Evolutionary conservation across 345 rosid species (phyloP).

Genomic region (Iberis pinnata): DNA sequence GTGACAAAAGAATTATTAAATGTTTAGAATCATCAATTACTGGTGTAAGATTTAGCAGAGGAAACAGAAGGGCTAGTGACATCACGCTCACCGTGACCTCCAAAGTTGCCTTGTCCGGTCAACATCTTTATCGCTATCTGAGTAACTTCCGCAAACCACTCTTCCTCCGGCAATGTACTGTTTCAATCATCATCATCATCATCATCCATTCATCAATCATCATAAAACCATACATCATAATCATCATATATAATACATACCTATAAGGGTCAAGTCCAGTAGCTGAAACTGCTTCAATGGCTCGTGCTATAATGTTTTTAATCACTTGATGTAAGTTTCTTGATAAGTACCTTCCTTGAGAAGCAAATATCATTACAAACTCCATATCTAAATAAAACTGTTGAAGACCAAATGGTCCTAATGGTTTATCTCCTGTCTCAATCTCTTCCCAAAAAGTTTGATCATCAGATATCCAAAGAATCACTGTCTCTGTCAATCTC

Average conservation of each 20-base stretch:
- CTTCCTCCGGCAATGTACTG: constrained; percentile 68
- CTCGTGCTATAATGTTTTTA: constrained; percentile 73
- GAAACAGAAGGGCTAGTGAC: constrained; percentile 50
- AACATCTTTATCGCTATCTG: constrained; percentile 80
- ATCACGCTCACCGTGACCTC: constrained; percentile 42
- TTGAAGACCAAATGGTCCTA: constrained; percentile 78
- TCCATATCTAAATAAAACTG: constrained; percentile 97
- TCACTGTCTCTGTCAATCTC: constrained; percentile 84
- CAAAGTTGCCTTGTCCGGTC: constrained; percentile 53
- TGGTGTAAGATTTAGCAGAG: constrained; percentile 34
- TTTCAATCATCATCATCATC: constrained; percentile 20
- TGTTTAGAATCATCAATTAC: constrained; percentile 14
- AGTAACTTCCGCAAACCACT: constrained; percentile 90
- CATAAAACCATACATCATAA: not conserved
- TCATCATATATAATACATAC: constrained; percentile 23
- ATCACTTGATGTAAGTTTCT: constrained; percentile 79
- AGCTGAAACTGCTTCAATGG: constrained; percentile 68
- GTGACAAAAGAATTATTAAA: not conserved
- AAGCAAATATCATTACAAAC: constrained; percentile 74
- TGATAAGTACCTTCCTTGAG: constrained; percentile 86
- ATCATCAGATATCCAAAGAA: constrained; percentile 92
- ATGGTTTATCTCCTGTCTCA: constrained; percentile 55
- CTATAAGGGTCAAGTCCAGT: constrained; percentile 67
- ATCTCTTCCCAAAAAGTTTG: constrained; percentile 83
- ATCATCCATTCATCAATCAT: constrained; percentile 1